Evolutionary conservation across 192 early-diverging fungal species (phyloP), one percentile per base, ranked within the genome.

Genomic region (Globomyces pollinis-pini): DNA sequence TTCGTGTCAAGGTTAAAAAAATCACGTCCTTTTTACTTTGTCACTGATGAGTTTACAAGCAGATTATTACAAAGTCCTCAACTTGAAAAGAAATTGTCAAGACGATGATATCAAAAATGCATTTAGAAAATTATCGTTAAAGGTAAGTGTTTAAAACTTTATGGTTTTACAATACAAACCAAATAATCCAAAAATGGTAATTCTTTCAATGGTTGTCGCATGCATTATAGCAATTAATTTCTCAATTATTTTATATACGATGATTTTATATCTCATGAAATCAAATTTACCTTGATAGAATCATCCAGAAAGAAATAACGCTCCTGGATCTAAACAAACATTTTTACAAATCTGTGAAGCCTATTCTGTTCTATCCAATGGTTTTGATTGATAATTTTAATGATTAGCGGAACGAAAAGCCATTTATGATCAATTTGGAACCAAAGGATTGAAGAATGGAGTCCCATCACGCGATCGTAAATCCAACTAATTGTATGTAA

Each of bases 371-470:
- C 55, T 78, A 24, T 71, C 62, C 24, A 64, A 74, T 57, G 60
- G 74, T 68, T 56, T 16, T 28, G n/a, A 20, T 26, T 21, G 13
- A 6, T 26, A 31, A n/a, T 33, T 2, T n/a, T n/a, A n/a, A n/a
- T n/a, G n/a, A n/a, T n/a, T 30, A 81, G 80, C 63, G 28, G 39
- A 73, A 41, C 34, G 62, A 32, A 56, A 73, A 29, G 80, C 80
- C 4, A 62, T 82, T 33, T 82, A 77, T 42, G 80, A 82, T 55
- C 74, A 80, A 52, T 82, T 77, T 58, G 76, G 77, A 15, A 61
- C 59, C 2, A 69, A 77, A 36, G 80, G 76, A 33, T 61, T 81
- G 36, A 67, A 59, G 33, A 71, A 78, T 31, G 79, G 79, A 2
- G 71, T 81, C 21, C 73, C 76, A 21, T 29, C 62, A 9, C 32